A percentile compares a stretch with the other conserved stretches of the same genome.
phyloP scores from a whole-genome alignment of 2,329 filamentous ascomycete genomes.

The Neodidymelliopsis sp. region DNA sequence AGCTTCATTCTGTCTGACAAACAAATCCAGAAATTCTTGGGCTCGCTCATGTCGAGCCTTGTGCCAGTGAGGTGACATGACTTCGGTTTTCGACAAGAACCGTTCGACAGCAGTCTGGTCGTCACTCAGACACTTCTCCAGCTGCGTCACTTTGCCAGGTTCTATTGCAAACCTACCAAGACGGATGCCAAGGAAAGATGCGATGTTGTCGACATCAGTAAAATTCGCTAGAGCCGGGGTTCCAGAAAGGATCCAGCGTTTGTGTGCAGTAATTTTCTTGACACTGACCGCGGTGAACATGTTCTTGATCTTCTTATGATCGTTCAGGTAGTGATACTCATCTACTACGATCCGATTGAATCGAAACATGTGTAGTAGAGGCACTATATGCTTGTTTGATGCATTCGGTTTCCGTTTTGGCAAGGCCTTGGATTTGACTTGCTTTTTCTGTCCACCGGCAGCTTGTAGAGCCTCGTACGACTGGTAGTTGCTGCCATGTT shows the following conservation, averaged over 20 bases:
- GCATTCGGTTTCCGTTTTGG: constrained; percentile 4
- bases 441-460: background rate
- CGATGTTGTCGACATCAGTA: constrained; percentile 66
- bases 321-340: constrained; percentile 67
- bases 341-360: constrained; percentile 70
- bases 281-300: constrained; percentile 47
- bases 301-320: constrained; percentile 42
- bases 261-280: constrained; percentile 57
- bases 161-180: constrained; percentile 63
- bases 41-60: constrained; percentile 59
- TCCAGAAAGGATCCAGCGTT: constrained; percentile 69
- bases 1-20: constrained; percentile 55
- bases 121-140: constrained; percentile 50
- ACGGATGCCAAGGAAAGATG: constrained; percentile 62
- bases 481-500: constrained; percentile 45
- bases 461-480: constrained; percentile 23
- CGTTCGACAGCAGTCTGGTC: constrained; percentile 57
- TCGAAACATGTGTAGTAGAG: constrained; percentile 65
- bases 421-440: background rate
- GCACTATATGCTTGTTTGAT: constrained; percentile 7
- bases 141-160: constrained; percentile 52
- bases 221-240: constrained; percentile 67
- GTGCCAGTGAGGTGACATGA: constrained; percentile 62
- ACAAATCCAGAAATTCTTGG: constrained; percentile 63
- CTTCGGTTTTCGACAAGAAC: constrained; percentile 62